Base-by-base conservation (phyloP, 768 basidiomycete genomes). In the Russula compacta region DNA sequence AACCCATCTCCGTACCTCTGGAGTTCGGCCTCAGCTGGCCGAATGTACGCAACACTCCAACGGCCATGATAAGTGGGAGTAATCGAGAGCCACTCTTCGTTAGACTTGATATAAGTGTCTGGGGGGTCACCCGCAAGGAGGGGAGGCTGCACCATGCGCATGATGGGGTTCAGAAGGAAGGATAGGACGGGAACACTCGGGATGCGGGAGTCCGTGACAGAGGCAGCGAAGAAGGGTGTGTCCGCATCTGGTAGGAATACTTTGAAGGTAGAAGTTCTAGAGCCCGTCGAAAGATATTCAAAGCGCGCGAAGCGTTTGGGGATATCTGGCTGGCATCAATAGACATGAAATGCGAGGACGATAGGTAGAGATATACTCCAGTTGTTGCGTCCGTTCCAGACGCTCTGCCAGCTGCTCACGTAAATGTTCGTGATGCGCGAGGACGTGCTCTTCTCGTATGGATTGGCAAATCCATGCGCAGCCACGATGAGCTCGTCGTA, bases 301-400 rank as follows among this genome's bases (percentile, higher is more conserved):
- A 66, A 66, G 17, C 56, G 52, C 6, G 65, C 65, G 32, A 56
- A 56, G 19, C 55, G 65, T 48, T 60, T 66, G 2, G 39, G 59
- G 32, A 58, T 47, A 33, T 64, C 65, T 66, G 14, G 19, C 6
- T 6, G 9, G 15, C 3, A n/a, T 39, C 38, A 54, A 10, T 3
- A 3, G 10, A 9, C 35, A 32, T 11, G n/a, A 1, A 40, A 15
- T 5, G 19, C 1, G 4, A 40, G 19, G 5, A 29, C 10, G 38
- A 4, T 1, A n/a, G 4, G 6, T 4, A 29, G 5, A 8, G 5
- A 47, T 49, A 14, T 15, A 65, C 64, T 63, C 64, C 64, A 65
- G 61, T 47, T 47, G 12, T 47, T 47, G 21, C 64, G 64, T 2
- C 62, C 64, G 10, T 63, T 64, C 61, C 51, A 58, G 9, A 56